phyloP scores from a whole-genome alignment of 2,329 filamentous ascomycete species.

The Tolypocladium ovalisporum region DNA sequence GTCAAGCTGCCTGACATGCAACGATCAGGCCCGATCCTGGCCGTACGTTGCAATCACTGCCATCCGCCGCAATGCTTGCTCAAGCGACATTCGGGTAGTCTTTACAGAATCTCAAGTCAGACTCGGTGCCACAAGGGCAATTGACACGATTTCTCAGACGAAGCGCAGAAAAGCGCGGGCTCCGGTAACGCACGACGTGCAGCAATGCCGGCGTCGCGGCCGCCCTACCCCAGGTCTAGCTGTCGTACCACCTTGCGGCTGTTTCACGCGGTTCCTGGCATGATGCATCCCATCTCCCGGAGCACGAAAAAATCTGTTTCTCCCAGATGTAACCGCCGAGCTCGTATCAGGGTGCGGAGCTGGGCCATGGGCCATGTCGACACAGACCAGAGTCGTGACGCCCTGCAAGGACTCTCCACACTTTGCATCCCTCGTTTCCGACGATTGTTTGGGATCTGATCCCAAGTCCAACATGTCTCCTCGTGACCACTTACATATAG shows the following conservation, averaged over 20 bases:
- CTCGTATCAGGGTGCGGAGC: background rate
- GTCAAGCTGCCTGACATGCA: background rate
- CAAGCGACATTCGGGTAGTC: background rate
- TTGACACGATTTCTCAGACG: background rate
- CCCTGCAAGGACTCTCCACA: background rate
- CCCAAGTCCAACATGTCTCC: background rate
- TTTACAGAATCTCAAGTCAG: background rate
- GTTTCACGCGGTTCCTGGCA: conserved; percentile 6
- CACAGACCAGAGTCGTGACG: background rate
- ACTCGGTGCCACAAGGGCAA: background rate
- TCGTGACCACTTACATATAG: background rate
- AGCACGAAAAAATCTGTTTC: background rate
- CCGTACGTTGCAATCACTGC: background rate
- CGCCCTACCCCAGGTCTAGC: conserved; percentile 1
- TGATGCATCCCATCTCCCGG: background rate
- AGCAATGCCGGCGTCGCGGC: conserved; percentile 1
- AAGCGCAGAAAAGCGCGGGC: background rate
- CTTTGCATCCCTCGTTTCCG: background rate
- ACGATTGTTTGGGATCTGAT: background rate
- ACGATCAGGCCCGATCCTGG: background rate
- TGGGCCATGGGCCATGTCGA: background rate
- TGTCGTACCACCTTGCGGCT: conserved; percentile 1
- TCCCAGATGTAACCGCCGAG: background rate
- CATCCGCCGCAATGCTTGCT: background rate
- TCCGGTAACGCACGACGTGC: background rate